phyloP scores from a whole-genome alignment of 352 stramenopile genomes.

The Pythium plurisporium region DNA sequence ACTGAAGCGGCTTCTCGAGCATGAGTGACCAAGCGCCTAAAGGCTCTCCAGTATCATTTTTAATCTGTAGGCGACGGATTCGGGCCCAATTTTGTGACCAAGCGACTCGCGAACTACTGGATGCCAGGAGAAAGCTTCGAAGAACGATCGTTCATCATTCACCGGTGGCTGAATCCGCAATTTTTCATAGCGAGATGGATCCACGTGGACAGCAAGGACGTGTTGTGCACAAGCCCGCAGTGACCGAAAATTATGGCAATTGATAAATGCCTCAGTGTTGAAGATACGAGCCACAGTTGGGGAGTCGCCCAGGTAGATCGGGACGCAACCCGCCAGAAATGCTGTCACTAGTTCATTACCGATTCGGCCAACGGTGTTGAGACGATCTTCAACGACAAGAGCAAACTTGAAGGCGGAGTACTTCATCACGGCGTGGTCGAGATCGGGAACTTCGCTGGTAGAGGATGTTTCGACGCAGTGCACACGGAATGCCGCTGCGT shows the following conservation, averaged over 20 bases:
- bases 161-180: conserved; percentile 31
- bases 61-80: too few species aligned
- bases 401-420: conserved; percentile 47
- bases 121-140: conserved; percentile 43
- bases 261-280: conserved; percentile 45
- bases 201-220: conserved; percentile 34
- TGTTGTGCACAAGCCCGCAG: conserved; percentile 30
- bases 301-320: conserved; percentile 48
- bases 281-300: conserved; percentile 32
- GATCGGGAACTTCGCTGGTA: too few species aligned
- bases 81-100: too few species aligned
- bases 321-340: conserved; percentile 48
- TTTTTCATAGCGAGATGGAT: conserved; percentile 24
- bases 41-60: not conserved
- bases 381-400: conserved; percentile 54
- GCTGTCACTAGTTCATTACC: conserved; percentile 64
- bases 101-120: too few species aligned
- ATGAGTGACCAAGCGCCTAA: not conserved
- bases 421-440: conserved; percentile 5
- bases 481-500: too few species aligned
- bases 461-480: too few species aligned
- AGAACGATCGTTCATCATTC: conserved; percentile 26
- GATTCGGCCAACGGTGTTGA: conserved; percentile 34
- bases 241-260: conserved; percentile 36
- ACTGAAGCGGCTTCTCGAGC: not conserved